phyloP scores from a whole-genome alignment of 768 basidiomycete species.

The Rubroboletus satanas region DNA sequence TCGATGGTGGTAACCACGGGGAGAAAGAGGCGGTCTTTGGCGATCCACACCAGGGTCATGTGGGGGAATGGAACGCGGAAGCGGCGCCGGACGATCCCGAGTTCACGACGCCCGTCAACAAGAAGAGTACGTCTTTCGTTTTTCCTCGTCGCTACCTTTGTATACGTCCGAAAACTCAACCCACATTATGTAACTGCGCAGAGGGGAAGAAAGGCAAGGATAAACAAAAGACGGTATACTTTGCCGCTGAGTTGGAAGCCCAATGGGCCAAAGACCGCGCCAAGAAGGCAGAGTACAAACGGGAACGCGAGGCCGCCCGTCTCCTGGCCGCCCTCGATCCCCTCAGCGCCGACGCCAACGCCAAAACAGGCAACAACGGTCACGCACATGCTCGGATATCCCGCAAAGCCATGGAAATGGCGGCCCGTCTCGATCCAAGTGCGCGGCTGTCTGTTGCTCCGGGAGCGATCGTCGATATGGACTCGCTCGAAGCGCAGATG shows the following conservation, averaged over 20 bases:
- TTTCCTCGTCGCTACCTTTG: neutral
- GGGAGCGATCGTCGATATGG: constrained; percentile 59
- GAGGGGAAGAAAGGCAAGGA: constrained; percentile 33
- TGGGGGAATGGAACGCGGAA: constrained; percentile 39
- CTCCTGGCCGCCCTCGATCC: constrained; percentile 61
- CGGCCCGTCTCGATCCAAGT: constrained; percentile 46
- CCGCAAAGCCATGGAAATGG: constrained; percentile 61
- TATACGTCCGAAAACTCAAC: neutral
- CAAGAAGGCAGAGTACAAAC: constrained; percentile 78
- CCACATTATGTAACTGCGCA: neutral
- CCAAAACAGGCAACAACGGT: neutral
- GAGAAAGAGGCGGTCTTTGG: constrained; percentile 54
- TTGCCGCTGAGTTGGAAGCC: constrained; percentile 55
- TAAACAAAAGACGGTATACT: constrained; percentile 9
- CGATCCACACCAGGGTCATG: constrained; percentile 55
- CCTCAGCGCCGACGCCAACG: constrained; percentile 26
- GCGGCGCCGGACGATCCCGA: constrained; percentile 25
- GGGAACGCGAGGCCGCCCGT: constrained; percentile 52
- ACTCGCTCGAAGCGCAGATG: constrained; percentile 67
- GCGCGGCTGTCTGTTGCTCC: constrained; percentile 27
- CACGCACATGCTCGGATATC: constrained; percentile 21
- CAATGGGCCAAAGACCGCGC: constrained; percentile 81
- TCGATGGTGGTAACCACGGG: constrained; percentile 44
- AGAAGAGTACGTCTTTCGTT: constrained; percentile 45
- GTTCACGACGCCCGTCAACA: constrained; percentile 22